Conservation (phyloP, 1,139 yeast genomes). For the Barnettozyma hawaiiensis region DNA sequence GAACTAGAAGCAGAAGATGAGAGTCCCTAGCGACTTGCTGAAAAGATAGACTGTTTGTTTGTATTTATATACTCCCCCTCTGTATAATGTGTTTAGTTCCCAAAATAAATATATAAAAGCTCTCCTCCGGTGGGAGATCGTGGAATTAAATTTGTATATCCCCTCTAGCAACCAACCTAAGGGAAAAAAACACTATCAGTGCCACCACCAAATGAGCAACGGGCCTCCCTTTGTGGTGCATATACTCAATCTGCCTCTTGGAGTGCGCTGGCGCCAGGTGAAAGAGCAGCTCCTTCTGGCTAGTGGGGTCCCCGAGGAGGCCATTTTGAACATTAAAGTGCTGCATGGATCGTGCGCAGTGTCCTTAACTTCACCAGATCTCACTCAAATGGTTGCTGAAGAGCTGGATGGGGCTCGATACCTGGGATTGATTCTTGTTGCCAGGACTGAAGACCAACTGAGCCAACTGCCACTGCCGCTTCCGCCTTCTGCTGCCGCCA, state of each 20-base stretch:
- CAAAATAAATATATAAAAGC: too few relatives aligned
- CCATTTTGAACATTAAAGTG: constrained; percentile 20
- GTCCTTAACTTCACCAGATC: constrained; percentile 9
- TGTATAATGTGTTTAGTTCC: background rate
- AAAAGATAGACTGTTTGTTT: background rate
- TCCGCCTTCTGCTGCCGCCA: too few relatives aligned
- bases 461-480: background rate
- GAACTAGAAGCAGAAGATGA: too few relatives aligned
- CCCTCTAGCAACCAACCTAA: background rate
- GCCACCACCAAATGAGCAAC: constrained; percentile 1
- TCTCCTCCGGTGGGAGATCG: too few relatives aligned
- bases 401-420: constrained; percentile 14
- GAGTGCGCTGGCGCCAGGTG: constrained; percentile 20
- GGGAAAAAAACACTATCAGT: too few relatives aligned
- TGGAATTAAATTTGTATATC: too few relatives aligned
- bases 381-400: constrained; percentile 8
- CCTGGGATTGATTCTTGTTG: constrained; percentile 4
- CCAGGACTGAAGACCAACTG: constrained; percentile 9
- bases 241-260: constrained; percentile 18
- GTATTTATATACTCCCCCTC: background rate
- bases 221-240: constrained; percentile 10
- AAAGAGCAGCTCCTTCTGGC: constrained; percentile 15
- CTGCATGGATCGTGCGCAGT: constrained; percentile 10
- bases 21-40: too few relatives aligned
- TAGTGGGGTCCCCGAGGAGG: constrained; percentile 15